Evolutionary conservation across 176 grass and related monocot species (phyloP).

Genomic region (Themeda triandra): DNA sequence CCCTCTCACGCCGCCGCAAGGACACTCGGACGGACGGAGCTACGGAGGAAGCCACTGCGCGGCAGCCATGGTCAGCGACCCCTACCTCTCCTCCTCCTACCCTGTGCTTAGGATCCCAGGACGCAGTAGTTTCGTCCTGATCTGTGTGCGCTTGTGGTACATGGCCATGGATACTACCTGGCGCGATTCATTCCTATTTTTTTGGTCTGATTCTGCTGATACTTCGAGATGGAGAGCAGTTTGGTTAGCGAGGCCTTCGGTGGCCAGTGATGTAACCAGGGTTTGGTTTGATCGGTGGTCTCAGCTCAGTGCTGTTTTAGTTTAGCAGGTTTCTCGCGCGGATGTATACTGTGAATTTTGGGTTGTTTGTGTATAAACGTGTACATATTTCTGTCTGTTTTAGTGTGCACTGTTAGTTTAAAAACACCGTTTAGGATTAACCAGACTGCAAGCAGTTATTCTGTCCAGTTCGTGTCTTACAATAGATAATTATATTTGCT

Average conservation of each 20-base stretch:
- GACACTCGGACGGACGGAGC: background rate
- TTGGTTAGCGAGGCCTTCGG: background rate
- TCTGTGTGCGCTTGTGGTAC: background rate
- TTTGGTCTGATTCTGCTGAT: background rate
- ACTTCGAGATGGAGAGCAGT: background rate
- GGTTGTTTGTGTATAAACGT: background rate
- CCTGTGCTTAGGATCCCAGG: background rate
- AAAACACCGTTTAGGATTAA: background rate
- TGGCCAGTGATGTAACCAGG: background rate
- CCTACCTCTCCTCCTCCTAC: too few species aligned
- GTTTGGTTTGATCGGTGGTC: background rate
- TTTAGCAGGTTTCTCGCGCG: background rate
- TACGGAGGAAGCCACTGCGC: background rate
- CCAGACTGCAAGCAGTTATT: background rate
- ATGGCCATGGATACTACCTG: background rate
- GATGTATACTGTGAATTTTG: background rate
- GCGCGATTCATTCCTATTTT: background rate
- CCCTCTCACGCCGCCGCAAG: background rate
- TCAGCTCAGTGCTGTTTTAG: background rate
- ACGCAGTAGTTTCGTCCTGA: background rate
- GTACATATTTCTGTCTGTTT: background rate
- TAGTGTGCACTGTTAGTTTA: background rate
- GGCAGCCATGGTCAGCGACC: conserved; percentile 8
- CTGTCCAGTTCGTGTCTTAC: background rate
- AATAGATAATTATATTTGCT: background rate